Conservation (phyloP, 148 eudicot genomes). For the Vaccinium myrtillus region DNA sequence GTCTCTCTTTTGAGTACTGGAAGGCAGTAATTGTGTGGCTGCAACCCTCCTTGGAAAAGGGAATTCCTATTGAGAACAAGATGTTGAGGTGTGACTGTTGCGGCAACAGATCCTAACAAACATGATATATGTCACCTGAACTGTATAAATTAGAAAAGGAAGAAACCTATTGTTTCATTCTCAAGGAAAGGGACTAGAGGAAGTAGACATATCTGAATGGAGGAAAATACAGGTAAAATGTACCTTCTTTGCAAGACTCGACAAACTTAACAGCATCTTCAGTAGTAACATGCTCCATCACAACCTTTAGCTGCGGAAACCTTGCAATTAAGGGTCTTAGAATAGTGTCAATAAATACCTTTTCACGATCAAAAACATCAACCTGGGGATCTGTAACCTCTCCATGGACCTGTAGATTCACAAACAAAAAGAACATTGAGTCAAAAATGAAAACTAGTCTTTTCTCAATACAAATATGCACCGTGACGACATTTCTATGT, state of each 20-base stretch:
- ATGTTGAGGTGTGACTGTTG: conserved; percentile 99
- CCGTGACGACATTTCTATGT: neutral
- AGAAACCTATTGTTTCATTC: neutral
- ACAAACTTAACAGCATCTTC: conserved; percentile 81
- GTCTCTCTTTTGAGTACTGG: conserved; percentile 91
- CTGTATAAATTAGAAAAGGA: neutral
- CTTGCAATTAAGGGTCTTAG: conserved; percentile 69
- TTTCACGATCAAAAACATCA: conserved; percentile 95
- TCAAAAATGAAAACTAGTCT: neutral
- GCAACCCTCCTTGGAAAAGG: conserved; percentile 92
- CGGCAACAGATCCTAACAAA: conserved; percentile 68
- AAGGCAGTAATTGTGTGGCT: conserved; percentile 90
- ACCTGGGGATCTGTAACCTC: conserved; percentile 84
- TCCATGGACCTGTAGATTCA: conserved; percentile 81
- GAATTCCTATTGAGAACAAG: conserved; percentile 85
- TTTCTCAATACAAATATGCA: neutral
- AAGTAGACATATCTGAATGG: neutral
- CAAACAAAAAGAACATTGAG: neutral
- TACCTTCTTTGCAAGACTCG: conserved; percentile 76
- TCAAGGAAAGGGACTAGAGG: neutral
- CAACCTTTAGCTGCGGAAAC: conserved; percentile 79
- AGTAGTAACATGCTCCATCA: conserved; percentile 98
- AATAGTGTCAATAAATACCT: conserved; percentile 71
- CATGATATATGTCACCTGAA: conserved; percentile 12
- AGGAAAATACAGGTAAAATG: neutral